phyloP scores from a whole-genome alignment of 1,284 basidiomycete species.

The Tylopilus orsonianus region DNA sequence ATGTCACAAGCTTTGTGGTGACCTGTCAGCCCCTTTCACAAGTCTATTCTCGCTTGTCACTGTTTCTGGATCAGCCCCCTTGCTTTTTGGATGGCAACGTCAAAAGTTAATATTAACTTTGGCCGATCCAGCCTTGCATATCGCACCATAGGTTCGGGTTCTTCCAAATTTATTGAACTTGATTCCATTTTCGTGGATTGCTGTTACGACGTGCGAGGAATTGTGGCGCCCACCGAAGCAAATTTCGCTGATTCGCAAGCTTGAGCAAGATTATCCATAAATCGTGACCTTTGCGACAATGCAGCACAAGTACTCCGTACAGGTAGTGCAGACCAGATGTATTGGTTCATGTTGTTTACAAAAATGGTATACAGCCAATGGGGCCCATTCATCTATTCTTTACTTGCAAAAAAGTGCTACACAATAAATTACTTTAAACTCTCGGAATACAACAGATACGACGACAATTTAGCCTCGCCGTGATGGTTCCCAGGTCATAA shows the following conservation, averaged over 20 bases:
- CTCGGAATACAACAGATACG: neutral
- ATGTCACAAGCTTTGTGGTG: neutral
- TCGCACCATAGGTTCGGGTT: neutral
- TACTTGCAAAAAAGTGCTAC: neutral
- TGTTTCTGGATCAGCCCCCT: neutral
- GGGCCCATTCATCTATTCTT: neutral
- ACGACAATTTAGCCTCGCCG: conserved; percentile 22
- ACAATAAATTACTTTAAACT: neutral
- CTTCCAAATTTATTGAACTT: neutral
- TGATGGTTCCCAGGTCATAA: conserved; percentile 47
- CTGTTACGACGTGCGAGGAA: neutral
- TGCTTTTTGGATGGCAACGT: conserved; percentile 9
- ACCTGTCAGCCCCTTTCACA: neutral
- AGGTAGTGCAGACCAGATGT: neutral
- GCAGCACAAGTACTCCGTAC: neutral
- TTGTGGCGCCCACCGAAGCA: neutral
- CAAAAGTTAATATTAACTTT: conserved; percentile 15
- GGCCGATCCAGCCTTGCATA: neutral
- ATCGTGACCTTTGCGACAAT: neutral
- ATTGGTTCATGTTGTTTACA: neutral
- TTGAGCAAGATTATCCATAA: neutral
- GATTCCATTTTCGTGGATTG: neutral
- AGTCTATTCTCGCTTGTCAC: neutral
- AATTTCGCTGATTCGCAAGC: neutral
- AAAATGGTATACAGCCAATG: conserved; percentile 7